Evolutionary conservation across 2,329 filamentous ascomycete species (phyloP).

Genomic region (Moelleriella libera): DNA sequence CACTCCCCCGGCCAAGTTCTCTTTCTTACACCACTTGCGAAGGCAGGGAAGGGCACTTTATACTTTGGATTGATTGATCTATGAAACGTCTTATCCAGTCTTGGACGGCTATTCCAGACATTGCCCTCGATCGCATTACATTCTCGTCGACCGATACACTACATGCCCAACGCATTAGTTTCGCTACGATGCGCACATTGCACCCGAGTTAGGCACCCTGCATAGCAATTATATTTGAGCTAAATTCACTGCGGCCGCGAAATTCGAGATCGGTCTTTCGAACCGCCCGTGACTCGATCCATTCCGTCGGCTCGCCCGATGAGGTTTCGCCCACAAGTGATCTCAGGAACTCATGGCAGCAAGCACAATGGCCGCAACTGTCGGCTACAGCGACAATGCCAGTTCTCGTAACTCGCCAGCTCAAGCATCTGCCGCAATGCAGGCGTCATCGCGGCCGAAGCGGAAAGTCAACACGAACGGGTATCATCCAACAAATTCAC

Average conservation of each 20-base stretch:
- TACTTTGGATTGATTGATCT: too few species aligned
- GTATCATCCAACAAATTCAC: slow-evolving; percentile 35
- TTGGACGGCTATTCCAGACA: not conserved
- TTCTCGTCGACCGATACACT: slow-evolving; percentile 1
- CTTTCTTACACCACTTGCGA: too few species aligned
- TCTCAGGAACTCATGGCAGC: slow-evolving; percentile 18
- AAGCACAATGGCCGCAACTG: slow-evolving; percentile 19
- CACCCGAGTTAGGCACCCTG: slow-evolving; percentile 6
- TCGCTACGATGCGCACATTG: slow-evolving; percentile 10
- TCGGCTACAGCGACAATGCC: slow-evolving; percentile 28
- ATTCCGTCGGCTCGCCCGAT: too few species aligned
- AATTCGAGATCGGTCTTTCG: too few species aligned
- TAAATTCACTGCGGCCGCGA: too few species aligned
- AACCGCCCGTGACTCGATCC: too few species aligned
- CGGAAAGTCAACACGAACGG: slow-evolving; percentile 39
- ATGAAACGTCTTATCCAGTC: too few species aligned
- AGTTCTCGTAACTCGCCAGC: slow-evolving; percentile 40
- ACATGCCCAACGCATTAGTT: not conserved
- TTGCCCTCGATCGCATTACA: not conserved
- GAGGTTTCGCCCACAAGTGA: too few species aligned
- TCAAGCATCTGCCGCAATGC: slow-evolving; percentile 18
- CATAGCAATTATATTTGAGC: not conserved
- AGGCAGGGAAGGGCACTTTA: too few species aligned
- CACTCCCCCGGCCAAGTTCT: not conserved
- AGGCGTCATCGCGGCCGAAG: slow-evolving; percentile 31